These are phyloP conservation scores for Pisolithus tinctorius DNA, from an alignment of 768 basidiomycete genomes.

Conservation along the genomic window DNA sequence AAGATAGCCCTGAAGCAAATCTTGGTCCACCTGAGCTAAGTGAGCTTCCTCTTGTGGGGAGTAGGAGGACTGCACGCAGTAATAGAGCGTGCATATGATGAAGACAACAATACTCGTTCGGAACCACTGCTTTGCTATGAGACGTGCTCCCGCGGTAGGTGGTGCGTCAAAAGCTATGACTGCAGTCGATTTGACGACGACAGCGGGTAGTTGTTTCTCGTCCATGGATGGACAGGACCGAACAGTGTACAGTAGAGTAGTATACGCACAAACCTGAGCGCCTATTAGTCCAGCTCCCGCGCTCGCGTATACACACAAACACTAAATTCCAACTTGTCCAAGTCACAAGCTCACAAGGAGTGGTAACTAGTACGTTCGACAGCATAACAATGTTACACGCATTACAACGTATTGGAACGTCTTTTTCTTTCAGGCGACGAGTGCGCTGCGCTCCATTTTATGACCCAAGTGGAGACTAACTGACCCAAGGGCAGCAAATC, in stretches of 20 bases:
- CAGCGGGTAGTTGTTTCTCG: slow-evolving; percentile 7
- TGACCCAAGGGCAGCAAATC: not conserved
- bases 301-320: no score
- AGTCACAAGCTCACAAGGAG: no score
- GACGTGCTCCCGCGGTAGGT: slow-evolving; percentile 11
- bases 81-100: slow-evolving; percentile 6
- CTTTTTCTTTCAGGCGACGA: no score
- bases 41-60: not conserved
- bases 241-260: not conserved
- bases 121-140: slow-evolving; percentile 9
- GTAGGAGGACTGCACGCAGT: slow-evolving; percentile 8
- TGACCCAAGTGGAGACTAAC: no score
- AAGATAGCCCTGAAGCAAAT: slow-evolving; percentile 14
- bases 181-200: not conserved
- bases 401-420: no score
- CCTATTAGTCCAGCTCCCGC: no score
- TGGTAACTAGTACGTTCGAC: no score
- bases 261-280: not conserved
- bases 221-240: slow-evolving; percentile 9
- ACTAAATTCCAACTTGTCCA: no score
- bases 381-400: no score
- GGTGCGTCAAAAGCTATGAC: slow-evolving; percentile 9
- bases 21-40: slow-evolving; percentile 8
- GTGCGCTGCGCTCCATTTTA: no score
- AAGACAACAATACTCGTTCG: slow-evolving; percentile 7